phyloP scores from a whole-genome alignment of 2,329 filamentous ascomycete genomes.

The Bipolaris victoriae region DNA sequence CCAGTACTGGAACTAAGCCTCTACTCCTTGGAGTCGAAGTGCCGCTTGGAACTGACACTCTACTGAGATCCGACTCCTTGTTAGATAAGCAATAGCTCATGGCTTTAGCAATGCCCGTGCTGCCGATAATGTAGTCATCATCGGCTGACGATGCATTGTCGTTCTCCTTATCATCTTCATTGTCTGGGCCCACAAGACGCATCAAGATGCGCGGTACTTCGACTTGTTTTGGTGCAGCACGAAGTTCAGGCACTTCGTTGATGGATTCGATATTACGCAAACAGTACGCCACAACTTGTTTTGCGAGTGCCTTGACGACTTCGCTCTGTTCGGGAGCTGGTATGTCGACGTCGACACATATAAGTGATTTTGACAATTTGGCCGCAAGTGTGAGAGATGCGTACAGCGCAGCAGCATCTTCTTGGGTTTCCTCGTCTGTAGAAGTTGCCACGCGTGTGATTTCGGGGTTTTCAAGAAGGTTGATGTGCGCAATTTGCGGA shows the following conservation, averaged over 20 bases:
- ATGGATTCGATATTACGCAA: conserved; percentile 86
- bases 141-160: conserved; percentile 75
- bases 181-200: conserved; percentile 79
- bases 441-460: conserved; percentile 74
- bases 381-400: conserved; percentile 89
- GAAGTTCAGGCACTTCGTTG: conserved; percentile 67
- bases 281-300: conserved; percentile 93
- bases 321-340: conserved; percentile 83
- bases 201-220: conserved; percentile 82
- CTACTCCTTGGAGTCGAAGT: conserved; percentile 59
- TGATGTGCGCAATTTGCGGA: conserved; percentile 80
- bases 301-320: conserved; percentile 87
- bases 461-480: conserved; percentile 79
- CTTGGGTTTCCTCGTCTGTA: conserved; percentile 78
- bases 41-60: conserved; percentile 54
- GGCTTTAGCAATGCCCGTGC: conserved; percentile 93
- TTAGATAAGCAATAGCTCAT: conserved; percentile 89
- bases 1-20: conserved; percentile 11
- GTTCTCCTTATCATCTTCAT: conserved; percentile 57
- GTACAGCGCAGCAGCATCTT: conserved; percentile 93
- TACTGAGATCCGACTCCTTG: conserved; percentile 64
- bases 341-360: conserved; percentile 91
- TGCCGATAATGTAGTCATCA: conserved; percentile 94
- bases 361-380: conserved; percentile 79
- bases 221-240: conserved; percentile 57